Conservation (phyloP, 2,329 filamentous ascomycete species). For the Fusarium armeniacum region DNA sequence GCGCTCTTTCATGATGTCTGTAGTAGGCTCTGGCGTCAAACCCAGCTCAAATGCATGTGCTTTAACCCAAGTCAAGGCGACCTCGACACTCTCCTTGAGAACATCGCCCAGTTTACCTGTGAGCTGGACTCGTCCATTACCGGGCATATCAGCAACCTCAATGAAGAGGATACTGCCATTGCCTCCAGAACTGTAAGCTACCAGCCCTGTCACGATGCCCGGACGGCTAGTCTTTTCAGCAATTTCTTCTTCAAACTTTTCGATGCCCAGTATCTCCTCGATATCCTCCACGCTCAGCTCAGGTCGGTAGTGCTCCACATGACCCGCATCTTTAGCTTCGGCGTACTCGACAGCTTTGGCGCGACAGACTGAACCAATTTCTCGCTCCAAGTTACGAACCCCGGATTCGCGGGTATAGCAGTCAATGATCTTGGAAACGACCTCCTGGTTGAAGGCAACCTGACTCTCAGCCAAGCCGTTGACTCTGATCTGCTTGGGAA, state of each 20-base stretch:
- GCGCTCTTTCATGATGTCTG: slow-evolving; percentile 96
- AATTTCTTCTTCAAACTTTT: slow-evolving; percentile 95
- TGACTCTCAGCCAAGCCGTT: slow-evolving; percentile 87
- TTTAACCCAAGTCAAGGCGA: slow-evolving; percentile 97
- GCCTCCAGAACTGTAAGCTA: slow-evolving; percentile 92
- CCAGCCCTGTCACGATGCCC: slow-evolving; percentile 94
- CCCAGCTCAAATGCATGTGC: slow-evolving; percentile 93
- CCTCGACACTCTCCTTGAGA: slow-evolving; percentile 96
- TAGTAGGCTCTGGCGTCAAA: slow-evolving; percentile 81
- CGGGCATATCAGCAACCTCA: slow-evolving; percentile 97
- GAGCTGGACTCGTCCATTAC: slow-evolving; percentile 89
- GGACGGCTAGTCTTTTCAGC: slow-evolving; percentile 87
- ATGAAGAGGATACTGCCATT: slow-evolving; percentile 98
- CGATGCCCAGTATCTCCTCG: slow-evolving; percentile 91
- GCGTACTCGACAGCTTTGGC: slow-evolving; percentile 96
- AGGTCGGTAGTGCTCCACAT: slow-evolving; percentile 78
- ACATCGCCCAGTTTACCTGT: slow-evolving; percentile 97
- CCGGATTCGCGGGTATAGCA: slow-evolving; percentile 96
- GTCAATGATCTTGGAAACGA: slow-evolving; percentile 95
- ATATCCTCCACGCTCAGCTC: slow-evolving; percentile 82
- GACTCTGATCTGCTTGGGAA: slow-evolving; percentile 93
- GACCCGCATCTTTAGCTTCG: slow-evolving; percentile 83
- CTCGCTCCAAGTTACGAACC: slow-evolving; percentile 94
- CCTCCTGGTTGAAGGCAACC: slow-evolving; percentile 82
- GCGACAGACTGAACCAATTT: slow-evolving; percentile 94